Evolutionary conservation across 495 filamentous ascomycete species (phyloP), one percentile per base, ranked within the genome.

Genomic region (Lasiosphaeria miniovina): DNA sequence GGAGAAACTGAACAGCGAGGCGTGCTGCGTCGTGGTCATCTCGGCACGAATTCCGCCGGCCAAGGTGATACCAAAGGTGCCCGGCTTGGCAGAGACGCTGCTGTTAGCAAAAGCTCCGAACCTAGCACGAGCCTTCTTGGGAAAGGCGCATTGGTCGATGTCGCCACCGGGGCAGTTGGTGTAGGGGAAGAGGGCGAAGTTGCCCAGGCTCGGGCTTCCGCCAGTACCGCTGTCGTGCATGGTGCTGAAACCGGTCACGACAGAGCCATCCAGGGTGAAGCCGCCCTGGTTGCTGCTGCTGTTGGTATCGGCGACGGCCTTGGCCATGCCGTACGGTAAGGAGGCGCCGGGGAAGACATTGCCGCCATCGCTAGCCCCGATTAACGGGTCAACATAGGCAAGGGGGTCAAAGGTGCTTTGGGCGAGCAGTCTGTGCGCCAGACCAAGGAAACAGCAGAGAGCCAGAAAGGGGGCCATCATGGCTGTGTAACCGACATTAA

Each of bases 301-400:
- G 38, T 76, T 74, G 5, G 84, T 87, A 66, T 93, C 89, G 49
- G 89, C 84, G 1, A 90, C 87, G 11, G 89, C 87, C 70, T 91
- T 91, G 51, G 86, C 88, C 83, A 92, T 89, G 51, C 88, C 77
- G 69, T 87, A 92, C 0, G 88, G 88, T 52, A 91, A 65, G 3
- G 86, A 88, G 9, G 88, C 88, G 3, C 89, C 89, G 1, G 88
- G 77, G 55, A 92, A 92, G 15, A 91, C 87, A 79, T 91, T 88
- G 6, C 88, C 88, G 73, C 74, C 85, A 67, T 83, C 81, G 52
- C 76, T 79, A 24, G 78, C 80, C 32, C 84, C 84, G 56, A 87
- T 85, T 35, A 87, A 68, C 36, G 83, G 81, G 68, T 87, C 79
- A 61, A 80, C 71, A 54, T 75, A 79, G 2, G 60, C 58, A 15